phyloP scores from a whole-genome alignment of 495 filamentous ascomycete genomes.

The Copromyces sp. region DNA sequence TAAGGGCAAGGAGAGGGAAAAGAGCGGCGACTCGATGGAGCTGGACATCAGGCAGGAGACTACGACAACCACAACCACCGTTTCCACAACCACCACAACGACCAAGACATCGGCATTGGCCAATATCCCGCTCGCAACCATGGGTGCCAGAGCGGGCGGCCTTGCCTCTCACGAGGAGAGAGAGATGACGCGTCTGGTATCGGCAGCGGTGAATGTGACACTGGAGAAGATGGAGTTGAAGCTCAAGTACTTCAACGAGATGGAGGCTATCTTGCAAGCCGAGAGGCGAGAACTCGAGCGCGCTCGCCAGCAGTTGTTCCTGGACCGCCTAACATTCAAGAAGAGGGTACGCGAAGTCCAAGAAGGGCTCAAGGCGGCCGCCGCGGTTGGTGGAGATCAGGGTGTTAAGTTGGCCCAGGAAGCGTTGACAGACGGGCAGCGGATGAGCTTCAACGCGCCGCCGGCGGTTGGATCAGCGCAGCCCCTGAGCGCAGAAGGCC shows the following conservation, averaged over 20 bases:
- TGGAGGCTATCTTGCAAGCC: constrained; percentile 82
- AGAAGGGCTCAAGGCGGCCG: constrained; percentile 58
- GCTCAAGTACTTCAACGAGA: constrained; percentile 87
- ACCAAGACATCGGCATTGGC: constrained; percentile 51
- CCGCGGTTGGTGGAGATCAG: constrained; percentile 48
- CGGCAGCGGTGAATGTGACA: constrained; percentile 72
- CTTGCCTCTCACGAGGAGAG: constrained; percentile 93
- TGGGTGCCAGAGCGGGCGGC: constrained; percentile 75
- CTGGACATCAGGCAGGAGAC: constrained; percentile 37
- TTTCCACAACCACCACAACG: constrained; percentile 32
- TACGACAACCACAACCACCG: constrained; percentile 28
- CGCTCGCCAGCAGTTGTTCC: constrained; percentile 81
- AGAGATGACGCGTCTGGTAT: constrained; percentile 86
- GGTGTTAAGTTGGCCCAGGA: constrained; percentile 44
- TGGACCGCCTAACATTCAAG: constrained; percentile 84
- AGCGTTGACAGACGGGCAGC: constrained; percentile 39
- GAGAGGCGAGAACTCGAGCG: constrained; percentile 89
- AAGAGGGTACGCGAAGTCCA: constrained; percentile 74
- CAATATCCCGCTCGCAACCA: constrained; percentile 71
- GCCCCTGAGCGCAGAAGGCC: constrained; percentile 56
- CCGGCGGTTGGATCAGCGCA: constrained; percentile 40
- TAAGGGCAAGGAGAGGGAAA: constrained; percentile 45
- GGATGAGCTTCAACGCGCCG: constrained; percentile 51
- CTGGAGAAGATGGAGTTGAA: constrained; percentile 77
- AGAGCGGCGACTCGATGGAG: constrained; percentile 43